phyloP scores from a whole-genome alignment of 768 basidiomycete genomes.

The Tylopilus cervinicoccineus region DNA sequence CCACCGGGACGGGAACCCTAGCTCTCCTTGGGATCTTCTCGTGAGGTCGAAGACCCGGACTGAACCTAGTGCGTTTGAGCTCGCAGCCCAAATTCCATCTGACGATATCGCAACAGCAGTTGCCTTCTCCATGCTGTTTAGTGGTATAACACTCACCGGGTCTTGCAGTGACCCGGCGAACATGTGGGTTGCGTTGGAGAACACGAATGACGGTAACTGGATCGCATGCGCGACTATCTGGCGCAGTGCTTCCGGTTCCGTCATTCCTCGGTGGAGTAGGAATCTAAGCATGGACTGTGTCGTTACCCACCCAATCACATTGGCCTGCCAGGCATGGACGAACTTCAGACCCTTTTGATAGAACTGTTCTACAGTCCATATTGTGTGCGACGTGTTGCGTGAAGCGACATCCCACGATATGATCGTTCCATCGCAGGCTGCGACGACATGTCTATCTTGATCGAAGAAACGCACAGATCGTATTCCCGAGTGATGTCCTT shows the following conservation, averaged over 20 bases:
- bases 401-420: constrained; percentile 8
- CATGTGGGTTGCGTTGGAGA: background rate
- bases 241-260: background rate
- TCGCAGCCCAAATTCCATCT: constrained; percentile 19
- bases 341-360: background rate
- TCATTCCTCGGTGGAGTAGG: background rate
- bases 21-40: no score
- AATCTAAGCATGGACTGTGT: constrained; percentile 2
- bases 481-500: constrained; percentile 10
- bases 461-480: constrained; percentile 14
- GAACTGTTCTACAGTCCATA: constrained; percentile 5
- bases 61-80: background rate
- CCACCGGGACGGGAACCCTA: no score
- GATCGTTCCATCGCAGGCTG: constrained; percentile 4
- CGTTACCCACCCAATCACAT: constrained; percentile 2
- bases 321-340: constrained; percentile 4
- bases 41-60: constrained; percentile 10
- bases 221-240: constrained; percentile 1
- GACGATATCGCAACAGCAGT: constrained; percentile 15
- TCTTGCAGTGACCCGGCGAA: background rate
- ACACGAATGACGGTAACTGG: constrained; percentile 6
- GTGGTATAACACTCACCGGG: background rate
- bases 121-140: background rate
- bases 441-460: constrained; percentile 7
- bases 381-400: background rate